Conservation (phyloP, 2,329 filamentous ascomycete genomes). For the Colletotrichum lini region DNA sequence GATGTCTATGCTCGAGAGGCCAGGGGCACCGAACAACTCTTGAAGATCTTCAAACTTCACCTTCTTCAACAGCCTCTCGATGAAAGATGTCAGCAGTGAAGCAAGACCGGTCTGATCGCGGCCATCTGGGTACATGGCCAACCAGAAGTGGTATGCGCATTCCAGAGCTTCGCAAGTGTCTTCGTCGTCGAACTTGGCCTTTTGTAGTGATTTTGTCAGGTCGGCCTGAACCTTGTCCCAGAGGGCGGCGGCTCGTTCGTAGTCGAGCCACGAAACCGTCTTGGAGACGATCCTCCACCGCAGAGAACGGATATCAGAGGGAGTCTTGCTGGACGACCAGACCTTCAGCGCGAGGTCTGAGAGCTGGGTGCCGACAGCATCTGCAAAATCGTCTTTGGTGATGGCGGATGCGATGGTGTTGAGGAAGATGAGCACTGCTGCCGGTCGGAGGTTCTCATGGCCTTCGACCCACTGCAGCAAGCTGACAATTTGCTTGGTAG, state of each 20-base stretch:
- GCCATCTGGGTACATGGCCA: slow-evolving; percentile 55
- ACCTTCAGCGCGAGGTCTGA: slow-evolving; percentile 53
- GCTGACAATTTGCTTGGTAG: slow-evolving; percentile 59
- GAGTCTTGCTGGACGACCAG: slow-evolving; percentile 47
- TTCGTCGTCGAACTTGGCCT: slow-evolving; percentile 50
- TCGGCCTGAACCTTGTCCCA: slow-evolving; percentile 53
- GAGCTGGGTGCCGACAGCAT: slow-evolving; percentile 57
- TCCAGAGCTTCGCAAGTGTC: slow-evolving; percentile 59
- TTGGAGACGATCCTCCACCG: slow-evolving; percentile 58
- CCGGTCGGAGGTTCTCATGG: slow-evolving; percentile 49
- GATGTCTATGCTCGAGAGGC: background rate
- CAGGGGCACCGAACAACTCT: slow-evolving; percentile 4
- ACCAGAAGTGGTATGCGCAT: slow-evolving; percentile 56
- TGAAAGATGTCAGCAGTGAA: slow-evolving; percentile 52
- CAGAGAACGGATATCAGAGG: slow-evolving; percentile 51
- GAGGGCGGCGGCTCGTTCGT: slow-evolving; percentile 49
- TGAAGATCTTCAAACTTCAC: slow-evolving; percentile 24
- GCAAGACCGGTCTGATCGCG: slow-evolving; percentile 49
- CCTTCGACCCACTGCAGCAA: slow-evolving; percentile 60
- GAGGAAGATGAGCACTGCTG: slow-evolving; percentile 58
- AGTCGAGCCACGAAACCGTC: slow-evolving; percentile 53
- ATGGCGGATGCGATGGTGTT: slow-evolving; percentile 60
- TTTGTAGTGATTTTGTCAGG: slow-evolving; percentile 52
- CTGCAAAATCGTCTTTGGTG: slow-evolving; percentile 57
- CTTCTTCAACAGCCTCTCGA: slow-evolving; percentile 48